Conservation (phyloP, 2,329 filamentous ascomycete genomes). For the Triangularia verruculosa region DNA sequence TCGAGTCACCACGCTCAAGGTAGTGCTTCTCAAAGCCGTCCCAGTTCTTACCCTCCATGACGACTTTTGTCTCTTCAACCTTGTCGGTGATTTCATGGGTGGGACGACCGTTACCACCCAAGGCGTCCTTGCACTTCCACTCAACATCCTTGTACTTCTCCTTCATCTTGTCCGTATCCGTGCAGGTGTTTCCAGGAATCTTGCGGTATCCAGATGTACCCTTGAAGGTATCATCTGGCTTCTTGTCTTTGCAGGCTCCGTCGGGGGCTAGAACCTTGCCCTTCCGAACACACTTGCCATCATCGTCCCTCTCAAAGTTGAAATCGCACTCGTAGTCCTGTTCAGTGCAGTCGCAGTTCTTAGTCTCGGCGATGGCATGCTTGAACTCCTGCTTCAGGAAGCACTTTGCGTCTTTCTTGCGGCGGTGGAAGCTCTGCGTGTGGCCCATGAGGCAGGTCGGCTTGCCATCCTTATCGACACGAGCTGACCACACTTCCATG, state of each 20-base stretch:
- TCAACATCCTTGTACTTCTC: slow-evolving; percentile 73
- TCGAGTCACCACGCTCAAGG: slow-evolving; percentile 70
- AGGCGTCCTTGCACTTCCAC: slow-evolving; percentile 68
- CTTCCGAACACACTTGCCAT: slow-evolving; percentile 66
- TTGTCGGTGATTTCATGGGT: slow-evolving; percentile 62
- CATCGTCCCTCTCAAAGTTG: slow-evolving; percentile 70
- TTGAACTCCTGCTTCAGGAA: slow-evolving; percentile 85
- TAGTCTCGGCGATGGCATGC: slow-evolving; percentile 66
- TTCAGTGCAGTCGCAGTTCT: slow-evolving; percentile 77
- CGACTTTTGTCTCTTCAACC: slow-evolving; percentile 57
- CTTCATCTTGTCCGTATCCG: slow-evolving; percentile 51
- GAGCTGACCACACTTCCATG: slow-evolving; percentile 85
- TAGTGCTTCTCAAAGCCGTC: slow-evolving; percentile 61
- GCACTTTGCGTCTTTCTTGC: slow-evolving; percentile 85
- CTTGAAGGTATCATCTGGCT: slow-evolving; percentile 69
- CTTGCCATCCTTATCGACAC: slow-evolving; percentile 74
- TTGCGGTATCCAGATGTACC: slow-evolving; percentile 88
- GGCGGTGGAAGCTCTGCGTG: slow-evolving; percentile 78
- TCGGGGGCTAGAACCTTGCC: slow-evolving; percentile 64
- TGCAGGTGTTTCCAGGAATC: slow-evolving; percentile 80
- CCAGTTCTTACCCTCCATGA: slow-evolving; percentile 59
- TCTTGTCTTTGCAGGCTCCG: slow-evolving; percentile 65
- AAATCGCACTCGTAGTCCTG: slow-evolving; percentile 95
- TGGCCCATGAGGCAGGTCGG: slow-evolving; percentile 94
- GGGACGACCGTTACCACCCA: slow-evolving; percentile 37